phyloP scores from a whole-genome alignment of 2,329 filamentous ascomycete species.

The Colletotrichum sp. region DNA sequence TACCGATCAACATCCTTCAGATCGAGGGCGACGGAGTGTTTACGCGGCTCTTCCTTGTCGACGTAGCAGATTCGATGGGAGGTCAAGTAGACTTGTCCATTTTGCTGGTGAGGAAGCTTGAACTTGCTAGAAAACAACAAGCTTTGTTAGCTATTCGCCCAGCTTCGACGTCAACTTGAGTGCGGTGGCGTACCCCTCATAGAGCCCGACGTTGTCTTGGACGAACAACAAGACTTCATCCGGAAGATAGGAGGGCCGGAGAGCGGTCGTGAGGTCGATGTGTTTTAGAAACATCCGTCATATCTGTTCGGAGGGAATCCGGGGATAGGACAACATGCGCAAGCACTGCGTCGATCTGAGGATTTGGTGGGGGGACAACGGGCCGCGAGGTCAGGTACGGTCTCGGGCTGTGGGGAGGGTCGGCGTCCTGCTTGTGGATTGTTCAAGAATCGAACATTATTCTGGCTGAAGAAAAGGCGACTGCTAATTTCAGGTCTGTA shows the following conservation, averaged over 20 bases:
- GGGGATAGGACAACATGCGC: background rate
- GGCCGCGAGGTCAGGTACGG: background rate
- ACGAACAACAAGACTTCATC: conserved; percentile 97
- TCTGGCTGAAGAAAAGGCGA: background rate
- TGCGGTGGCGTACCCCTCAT: conserved; percentile 79
- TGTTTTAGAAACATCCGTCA: conserved; percentile 97
- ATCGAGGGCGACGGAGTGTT: conserved; percentile 83
- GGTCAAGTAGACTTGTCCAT: conserved; percentile 95
- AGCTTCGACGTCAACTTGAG: background rate
- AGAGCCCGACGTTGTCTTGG: conserved; percentile 95
- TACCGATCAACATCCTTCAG: conserved; percentile 89
- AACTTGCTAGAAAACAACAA: conserved; percentile 72
- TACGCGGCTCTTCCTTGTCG: conserved; percentile 83
- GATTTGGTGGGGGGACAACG: background rate
- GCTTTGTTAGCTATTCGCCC: background rate
- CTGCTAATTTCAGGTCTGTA: background rate
- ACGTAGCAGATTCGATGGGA: conserved; percentile 97
- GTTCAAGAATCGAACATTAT: conserved; percentile 8
- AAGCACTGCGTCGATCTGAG: background rate
- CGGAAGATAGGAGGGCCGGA: conserved; percentile 88
- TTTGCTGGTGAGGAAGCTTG: conserved; percentile 92
- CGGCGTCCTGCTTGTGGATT: background rate
- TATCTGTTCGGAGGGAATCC: conserved; percentile 33
- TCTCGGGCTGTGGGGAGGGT: background rate
- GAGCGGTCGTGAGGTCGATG: conserved; percentile 93